Evolutionary conservation across 768 basidiomycete species (phyloP).

Genomic region (Lactarius hengduanensis): DNA sequence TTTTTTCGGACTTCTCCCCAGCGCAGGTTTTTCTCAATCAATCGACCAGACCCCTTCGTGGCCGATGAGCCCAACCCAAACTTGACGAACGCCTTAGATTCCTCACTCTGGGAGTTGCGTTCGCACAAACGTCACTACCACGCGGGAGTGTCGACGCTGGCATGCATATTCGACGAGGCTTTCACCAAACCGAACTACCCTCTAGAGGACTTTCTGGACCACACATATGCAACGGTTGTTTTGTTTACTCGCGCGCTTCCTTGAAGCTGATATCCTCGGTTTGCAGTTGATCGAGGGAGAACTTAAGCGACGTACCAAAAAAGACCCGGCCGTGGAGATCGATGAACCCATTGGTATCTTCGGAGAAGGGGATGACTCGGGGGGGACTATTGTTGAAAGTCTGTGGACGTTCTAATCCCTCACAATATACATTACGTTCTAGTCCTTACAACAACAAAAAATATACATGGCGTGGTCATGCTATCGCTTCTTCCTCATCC

Average conservation of each 20-base stretch:
- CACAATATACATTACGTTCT: slow-evolving; percentile 17
- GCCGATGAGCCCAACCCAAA: slow-evolving; percentile 67
- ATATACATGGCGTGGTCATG: slow-evolving; percentile 5
- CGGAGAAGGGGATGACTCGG: slow-evolving; percentile 29
- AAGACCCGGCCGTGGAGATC: slow-evolving; percentile 58
- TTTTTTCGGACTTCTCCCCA: not conserved
- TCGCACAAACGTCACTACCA: slow-evolving; percentile 83
- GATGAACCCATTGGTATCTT: slow-evolving; percentile 31
- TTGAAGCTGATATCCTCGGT: slow-evolving; percentile 5
- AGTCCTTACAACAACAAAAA: slow-evolving; percentile 1
- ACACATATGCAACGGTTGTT: slow-evolving; percentile 77
- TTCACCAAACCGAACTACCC: slow-evolving; percentile 92
- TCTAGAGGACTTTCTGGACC: slow-evolving; percentile 96
- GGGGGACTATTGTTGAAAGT: slow-evolving; percentile 38
- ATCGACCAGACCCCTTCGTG: slow-evolving; percentile 63
- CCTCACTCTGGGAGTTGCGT: slow-evolving; percentile 90
- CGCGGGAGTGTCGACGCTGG: slow-evolving; percentile 79
- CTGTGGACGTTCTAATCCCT: slow-evolving; percentile 30
- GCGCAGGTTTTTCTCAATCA: not conserved
- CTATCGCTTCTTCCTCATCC: slow-evolving; percentile 54
- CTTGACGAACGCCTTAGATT: slow-evolving; percentile 74
- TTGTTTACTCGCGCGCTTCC: not conserved
- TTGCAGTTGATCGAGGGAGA: slow-evolving; percentile 85
- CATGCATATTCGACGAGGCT: slow-evolving; percentile 81
- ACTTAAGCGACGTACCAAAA: slow-evolving; percentile 71